A percentile compares a stretch with the other conserved stretches of the same genome.
These are phyloP conservation scores for Kodamaea jinghongensis DNA, from an alignment of 805 yeast genomes.

Conservation along the genomic window DNA sequence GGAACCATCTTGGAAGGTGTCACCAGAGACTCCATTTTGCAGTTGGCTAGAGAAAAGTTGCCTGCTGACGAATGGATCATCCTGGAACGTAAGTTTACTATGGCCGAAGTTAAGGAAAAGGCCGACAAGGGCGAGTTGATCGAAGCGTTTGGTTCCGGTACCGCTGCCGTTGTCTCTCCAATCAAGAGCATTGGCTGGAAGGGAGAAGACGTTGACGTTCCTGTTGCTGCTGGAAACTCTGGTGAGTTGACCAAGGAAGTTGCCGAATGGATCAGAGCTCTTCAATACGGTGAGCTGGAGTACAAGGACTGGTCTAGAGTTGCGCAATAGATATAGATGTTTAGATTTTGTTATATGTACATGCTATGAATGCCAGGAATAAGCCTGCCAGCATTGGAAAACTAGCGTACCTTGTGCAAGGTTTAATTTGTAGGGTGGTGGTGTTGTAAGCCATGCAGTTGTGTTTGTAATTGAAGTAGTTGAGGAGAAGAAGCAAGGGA, in stretches of 20 bases:
- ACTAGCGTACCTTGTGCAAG: background rate
- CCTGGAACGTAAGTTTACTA: conserved; percentile 79
- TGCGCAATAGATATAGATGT: conserved; percentile 19
- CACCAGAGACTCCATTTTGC: conserved; percentile 84
- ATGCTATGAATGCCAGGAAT: no score
- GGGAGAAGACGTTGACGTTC: conserved; percentile 71
- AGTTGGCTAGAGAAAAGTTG: conserved; percentile 72
- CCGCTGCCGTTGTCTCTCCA: conserved; percentile 96
- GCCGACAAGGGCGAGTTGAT: conserved; percentile 79
- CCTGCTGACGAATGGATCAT: conserved; percentile 76
- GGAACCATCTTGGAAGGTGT: conserved; percentile 98
- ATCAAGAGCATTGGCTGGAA: conserved; percentile 82
- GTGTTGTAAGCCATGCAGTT: no score
- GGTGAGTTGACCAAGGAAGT: conserved; percentile 78
- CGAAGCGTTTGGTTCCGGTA: conserved; percentile 96
- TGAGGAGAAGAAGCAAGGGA: no score
- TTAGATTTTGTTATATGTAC: no score
- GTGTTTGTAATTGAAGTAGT: no score
- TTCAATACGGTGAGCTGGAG: conserved; percentile 85
- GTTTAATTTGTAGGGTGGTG: no score
- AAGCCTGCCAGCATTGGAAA: no score
- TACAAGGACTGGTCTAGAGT: conserved; percentile 53
- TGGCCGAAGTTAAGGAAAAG: conserved; percentile 73
- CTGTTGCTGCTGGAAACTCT: conserved; percentile 76
- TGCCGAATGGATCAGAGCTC: conserved; percentile 80